Evolutionary conservation across 805 yeast species (phyloP).

Genomic region (Kodamaea sagamina): DNA sequence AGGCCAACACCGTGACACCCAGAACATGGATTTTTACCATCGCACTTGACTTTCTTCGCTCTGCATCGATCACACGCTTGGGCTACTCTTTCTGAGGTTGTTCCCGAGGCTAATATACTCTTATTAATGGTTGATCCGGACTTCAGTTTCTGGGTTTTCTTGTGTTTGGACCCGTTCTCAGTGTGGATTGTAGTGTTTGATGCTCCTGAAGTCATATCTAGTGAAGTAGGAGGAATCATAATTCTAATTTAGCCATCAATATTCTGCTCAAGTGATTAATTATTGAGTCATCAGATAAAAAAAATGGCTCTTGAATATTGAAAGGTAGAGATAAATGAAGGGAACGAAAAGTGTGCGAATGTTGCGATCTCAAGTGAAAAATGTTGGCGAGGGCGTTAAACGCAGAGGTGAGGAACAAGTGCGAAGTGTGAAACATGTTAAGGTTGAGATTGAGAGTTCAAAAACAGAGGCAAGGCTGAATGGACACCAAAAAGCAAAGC

Average conservation of each 20-base stretch:
- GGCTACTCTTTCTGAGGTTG: slow-evolving; percentile 68
- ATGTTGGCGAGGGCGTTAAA: not conserved
- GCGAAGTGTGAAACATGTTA: not conserved
- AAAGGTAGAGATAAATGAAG: no score
- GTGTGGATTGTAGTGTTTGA: not conserved
- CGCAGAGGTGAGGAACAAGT: not conserved
- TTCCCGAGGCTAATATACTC: slow-evolving; percentile 69
- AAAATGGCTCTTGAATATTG: no score
- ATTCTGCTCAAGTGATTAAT: no score
- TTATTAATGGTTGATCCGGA: slow-evolving; percentile 21
- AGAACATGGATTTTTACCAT: slow-evolving; percentile 75
- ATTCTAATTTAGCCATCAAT: no score
- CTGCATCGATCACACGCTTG: slow-evolving; percentile 93
- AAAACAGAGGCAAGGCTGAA: not conserved
- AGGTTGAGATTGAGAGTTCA: not conserved
- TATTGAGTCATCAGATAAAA: no score
- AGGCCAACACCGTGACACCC: slow-evolving; percentile 83
- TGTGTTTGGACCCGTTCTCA: not conserved
- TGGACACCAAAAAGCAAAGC: no score
- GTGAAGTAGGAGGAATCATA: no score
- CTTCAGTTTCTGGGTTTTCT: slow-evolving; percentile 2
- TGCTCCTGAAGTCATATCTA: not conserved
- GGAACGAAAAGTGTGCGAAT: not conserved
- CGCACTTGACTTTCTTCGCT: slow-evolving; percentile 76
- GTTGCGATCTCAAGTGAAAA: not conserved